Evolutionary conservation across 2,329 filamentous ascomycete species (phyloP).

Genomic region (Teratosphaeriaceae sp.): DNA sequence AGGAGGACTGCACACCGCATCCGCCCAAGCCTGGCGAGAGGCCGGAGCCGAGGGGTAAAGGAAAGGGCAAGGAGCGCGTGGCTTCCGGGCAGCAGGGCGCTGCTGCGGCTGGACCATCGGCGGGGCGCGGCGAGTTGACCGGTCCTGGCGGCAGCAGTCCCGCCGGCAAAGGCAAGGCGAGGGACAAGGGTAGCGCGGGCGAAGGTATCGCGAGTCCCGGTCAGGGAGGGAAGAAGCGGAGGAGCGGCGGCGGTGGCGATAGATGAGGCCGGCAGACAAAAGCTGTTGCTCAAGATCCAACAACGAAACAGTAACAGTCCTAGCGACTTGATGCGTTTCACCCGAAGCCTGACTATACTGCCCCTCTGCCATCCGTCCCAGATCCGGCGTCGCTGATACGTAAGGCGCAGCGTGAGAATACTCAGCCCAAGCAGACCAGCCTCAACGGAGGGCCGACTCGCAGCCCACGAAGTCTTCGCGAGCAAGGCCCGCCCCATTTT

Average conservation of each 20-base stretch:
- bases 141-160: not conserved
- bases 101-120: not conserved
- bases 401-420: too few species aligned
- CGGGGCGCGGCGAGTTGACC: not conserved
- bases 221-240: too few species aligned
- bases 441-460: not conserved
- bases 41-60: too few species aligned
- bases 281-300: too few species aligned
- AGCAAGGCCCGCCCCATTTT: not conserved
- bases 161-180: not conserved
- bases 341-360: too few species aligned
- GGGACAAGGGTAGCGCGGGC: not conserved
- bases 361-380: too few species aligned
- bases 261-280: too few species aligned
- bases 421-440: constrained; percentile 1
- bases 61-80: constrained; percentile 13
- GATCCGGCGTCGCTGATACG: too few species aligned
- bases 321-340: too few species aligned
- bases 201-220: too few species aligned
- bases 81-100: constrained; percentile 8
- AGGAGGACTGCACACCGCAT: constrained; percentile 21
- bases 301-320: too few species aligned
- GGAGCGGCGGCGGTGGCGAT: too few species aligned
- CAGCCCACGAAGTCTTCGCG: not conserved
- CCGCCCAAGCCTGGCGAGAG: constrained; percentile 8